Percentiles rank a stretch among this genome's conserved stretches.
phyloP scores from a whole-genome alignment of 192 early-diverging fungal species.

The Pecoramyces ruminantium region DNA sequence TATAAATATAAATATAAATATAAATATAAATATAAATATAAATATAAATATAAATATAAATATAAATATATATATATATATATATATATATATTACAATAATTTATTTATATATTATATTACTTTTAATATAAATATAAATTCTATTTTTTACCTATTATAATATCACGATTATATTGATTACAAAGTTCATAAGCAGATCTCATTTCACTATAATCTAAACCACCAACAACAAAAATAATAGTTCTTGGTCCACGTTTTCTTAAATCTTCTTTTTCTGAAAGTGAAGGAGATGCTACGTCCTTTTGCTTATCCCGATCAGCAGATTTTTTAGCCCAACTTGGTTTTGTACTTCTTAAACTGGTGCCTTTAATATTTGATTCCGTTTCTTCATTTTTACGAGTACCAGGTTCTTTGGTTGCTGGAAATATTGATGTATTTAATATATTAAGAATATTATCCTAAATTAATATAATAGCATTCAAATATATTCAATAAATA shows the following conservation, averaged over 20 bases:
- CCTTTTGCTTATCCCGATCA: constrained; percentile 7
- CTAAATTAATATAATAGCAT: too few species aligned
- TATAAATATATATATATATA: too few species aligned
- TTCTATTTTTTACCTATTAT: constrained; percentile 31
- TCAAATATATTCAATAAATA: too few species aligned
- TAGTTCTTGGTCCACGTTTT: constrained; percentile 36
- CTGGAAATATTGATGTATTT: neutral
- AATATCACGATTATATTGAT: constrained; percentile 44
- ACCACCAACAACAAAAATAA: constrained; percentile 70
- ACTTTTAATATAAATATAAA: too few species aligned
- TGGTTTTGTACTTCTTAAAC: constrained; percentile 4
- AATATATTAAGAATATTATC: constrained; percentile 1
- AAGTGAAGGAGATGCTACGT: neutral
- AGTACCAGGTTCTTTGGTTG: neutral
- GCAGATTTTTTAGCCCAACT: constrained; percentile 7
- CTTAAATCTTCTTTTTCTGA: constrained; percentile 10
- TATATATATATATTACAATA: too few species aligned
- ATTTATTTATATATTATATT: too few species aligned
- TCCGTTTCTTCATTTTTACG: neutral
- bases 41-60: too few species aligned
- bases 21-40: too few species aligned
- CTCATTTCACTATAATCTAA: constrained; percentile 63
- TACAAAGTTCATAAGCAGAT: constrained; percentile 43
- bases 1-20: too few species aligned
- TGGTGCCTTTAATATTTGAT: neutral